phyloP scores from a whole-genome alignment of 139 green algal species.

The Chlorella sp. region DNA sequence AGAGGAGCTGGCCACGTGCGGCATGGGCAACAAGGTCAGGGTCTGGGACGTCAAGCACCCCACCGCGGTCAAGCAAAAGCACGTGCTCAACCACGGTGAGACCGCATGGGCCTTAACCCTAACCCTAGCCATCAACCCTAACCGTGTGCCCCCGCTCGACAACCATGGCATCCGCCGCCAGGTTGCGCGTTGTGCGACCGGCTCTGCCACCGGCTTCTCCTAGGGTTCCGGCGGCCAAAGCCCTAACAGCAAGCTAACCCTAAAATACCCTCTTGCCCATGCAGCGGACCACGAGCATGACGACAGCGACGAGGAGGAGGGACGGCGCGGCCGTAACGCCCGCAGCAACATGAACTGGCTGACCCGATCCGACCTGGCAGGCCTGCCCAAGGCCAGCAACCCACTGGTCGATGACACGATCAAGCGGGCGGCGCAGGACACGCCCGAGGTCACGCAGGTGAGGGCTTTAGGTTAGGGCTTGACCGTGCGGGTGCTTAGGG shows the following conservation, averaged over 20 bases:
- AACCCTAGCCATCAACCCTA: background rate
- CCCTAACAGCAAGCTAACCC: constrained; percentile 13
- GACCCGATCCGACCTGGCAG: constrained; percentile 20
- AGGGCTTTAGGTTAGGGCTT: no score
- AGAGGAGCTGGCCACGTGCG: constrained; percentile 46
- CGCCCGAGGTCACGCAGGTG: constrained; percentile 64
- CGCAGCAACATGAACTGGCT: constrained; percentile 32
- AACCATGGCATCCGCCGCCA: no score
- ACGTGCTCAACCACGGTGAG: constrained; percentile 35
- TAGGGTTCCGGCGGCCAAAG: no score
- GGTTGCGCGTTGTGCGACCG: no score
- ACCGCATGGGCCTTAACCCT: background rate
- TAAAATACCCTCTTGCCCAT: background rate
- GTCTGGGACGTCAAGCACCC: constrained; percentile 39
- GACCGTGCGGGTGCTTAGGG: no score
- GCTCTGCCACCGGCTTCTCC: no score
- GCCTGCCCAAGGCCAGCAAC: constrained; percentile 12
- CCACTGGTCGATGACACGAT: constrained; percentile 48
- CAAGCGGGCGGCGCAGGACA: constrained; percentile 36
- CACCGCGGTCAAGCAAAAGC: constrained; percentile 8
- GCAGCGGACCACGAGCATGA: constrained; percentile 7
- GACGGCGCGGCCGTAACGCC: background rate
- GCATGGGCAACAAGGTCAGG: constrained; percentile 54
- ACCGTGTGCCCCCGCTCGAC: no score
- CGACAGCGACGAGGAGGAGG: constrained; percentile 2